These are phyloP conservation scores for Fusarium sp. DNA, from an alignment of 2,329 filamentous ascomycete genomes.

Conservation along the genomic window DNA sequence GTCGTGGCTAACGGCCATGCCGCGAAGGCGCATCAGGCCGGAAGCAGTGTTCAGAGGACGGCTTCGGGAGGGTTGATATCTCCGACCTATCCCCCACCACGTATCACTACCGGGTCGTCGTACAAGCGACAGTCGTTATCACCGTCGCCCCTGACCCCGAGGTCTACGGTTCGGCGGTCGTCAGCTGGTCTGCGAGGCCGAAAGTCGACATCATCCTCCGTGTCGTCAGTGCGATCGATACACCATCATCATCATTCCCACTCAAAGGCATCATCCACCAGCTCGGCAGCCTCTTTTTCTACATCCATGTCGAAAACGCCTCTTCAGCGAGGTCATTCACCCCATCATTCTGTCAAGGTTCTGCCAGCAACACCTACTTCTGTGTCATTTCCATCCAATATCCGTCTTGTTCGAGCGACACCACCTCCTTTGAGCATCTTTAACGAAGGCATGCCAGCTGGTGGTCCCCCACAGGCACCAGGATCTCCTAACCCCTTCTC, in stretches of 20 bases:
- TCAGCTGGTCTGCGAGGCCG: slow-evolving; percentile 87
- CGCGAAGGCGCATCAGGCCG: slow-evolving; percentile 44
- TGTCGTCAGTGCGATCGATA: slow-evolving; percentile 92
- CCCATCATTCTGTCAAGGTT: slow-evolving; percentile 94
- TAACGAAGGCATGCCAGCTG: slow-evolving; percentile 68
- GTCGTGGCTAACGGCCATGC: slow-evolving; percentile 65
- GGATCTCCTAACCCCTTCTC: slow-evolving; percentile 70
- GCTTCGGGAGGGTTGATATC: slow-evolving; percentile 43
- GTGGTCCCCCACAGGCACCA: slow-evolving; percentile 54
- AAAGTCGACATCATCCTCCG: slow-evolving; percentile 95
- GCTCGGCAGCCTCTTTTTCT: slow-evolving; percentile 80
- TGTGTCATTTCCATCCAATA: slow-evolving; percentile 82
- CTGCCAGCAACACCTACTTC: slow-evolving; percentile 88
- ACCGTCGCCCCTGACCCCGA: slow-evolving; percentile 88
- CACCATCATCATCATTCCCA: slow-evolving; percentile 88
- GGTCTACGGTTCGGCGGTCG: slow-evolving; percentile 85
- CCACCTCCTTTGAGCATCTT: slow-evolving; percentile 65
- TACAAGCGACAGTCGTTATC: slow-evolving; percentile 85
- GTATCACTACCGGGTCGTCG: slow-evolving; percentile 51
- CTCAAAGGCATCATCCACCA: slow-evolving; percentile 94
- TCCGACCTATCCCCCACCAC: slow-evolving; percentile 47
- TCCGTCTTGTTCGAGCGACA: slow-evolving; percentile 79
- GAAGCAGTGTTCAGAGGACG: slow-evolving; percentile 35
- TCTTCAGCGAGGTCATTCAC: slow-evolving; percentile 74
- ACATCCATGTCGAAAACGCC: slow-evolving; percentile 77